Base-by-base conservation (phyloP, 139 green algal genomes). In the Chlamydomonas sphaeroides region DNA sequence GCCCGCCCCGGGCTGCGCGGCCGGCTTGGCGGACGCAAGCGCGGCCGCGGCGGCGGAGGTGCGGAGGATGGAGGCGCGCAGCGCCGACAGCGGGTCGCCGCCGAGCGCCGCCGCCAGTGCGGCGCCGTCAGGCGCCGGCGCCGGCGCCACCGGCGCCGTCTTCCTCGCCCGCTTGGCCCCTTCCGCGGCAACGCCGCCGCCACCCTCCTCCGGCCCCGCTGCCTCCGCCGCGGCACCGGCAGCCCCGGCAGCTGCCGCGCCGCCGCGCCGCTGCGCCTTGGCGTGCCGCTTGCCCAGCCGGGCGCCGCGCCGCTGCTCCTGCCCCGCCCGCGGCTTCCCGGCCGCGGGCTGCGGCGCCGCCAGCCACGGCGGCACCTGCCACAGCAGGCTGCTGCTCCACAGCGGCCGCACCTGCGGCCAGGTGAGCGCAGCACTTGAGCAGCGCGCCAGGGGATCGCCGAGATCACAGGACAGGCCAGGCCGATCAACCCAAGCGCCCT, bases 361-460 rank as follows among this genome's bases (percentile, higher is more conserved):
- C 32, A 88, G 67, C 89, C 80, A 92, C 8, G 32, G 20, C 23
- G 86, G 86, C 45, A 86, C 68, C 41, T 69, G 25, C 87, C 86
- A 90, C 53, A 68, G 66, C 62, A 78, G 30, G 41, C 48, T 67
- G 42, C 35, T 57, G 26, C 21, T 23, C 65, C 70, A 73, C 45
- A 79, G 66, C n/a, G 72, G 77, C 45, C 73, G 32, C 68, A 72
- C 32, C 71, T 56, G 59, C n/a, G 59, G n/a, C n/a, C n/a, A n/a
- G n/a, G n/a, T n/a, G n/a, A n/a, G n/a, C n/a, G n/a, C n/a, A n/a
- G n/a, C n/a, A n/a, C n/a, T n/a, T n/a, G n/a, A n/a, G n/a, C n/a
- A n/a, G n/a, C n/a, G n/a, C n/a, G n/a, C n/a, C n/a, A n/a, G n/a
- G n/a, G n/a, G n/a, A n/a, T n/a, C n/a, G n/a, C n/a, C n/a, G n/a